Evolutionary conservation across 225 moss, liverwort and hornwort species (phyloP).

Genomic region (Bryoerythrophyllum caledonicum): DNA sequence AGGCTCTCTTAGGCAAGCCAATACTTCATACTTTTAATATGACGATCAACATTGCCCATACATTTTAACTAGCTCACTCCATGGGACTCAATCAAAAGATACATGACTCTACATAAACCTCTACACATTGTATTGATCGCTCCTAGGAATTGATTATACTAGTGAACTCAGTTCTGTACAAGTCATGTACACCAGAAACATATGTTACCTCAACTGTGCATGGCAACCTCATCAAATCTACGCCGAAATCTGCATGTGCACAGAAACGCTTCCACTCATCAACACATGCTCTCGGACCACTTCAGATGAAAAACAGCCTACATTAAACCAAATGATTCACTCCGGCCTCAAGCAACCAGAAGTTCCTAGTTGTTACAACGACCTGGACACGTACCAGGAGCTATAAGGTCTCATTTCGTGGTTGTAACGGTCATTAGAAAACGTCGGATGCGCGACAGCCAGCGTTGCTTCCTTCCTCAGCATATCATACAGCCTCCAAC

Average conservation of each 20-base stretch:
- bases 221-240: conserved; percentile 5
- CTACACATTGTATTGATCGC: too few relatives aligned
- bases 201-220: not conserved
- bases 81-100: not conserved
- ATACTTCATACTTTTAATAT: too few relatives aligned
- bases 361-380: too few relatives aligned
- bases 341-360: too few relatives aligned
- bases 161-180: conserved; percentile 35
- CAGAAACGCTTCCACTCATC: too few relatives aligned
- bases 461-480: conserved; percentile 27
- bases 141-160: too few relatives aligned
- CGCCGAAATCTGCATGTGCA: not conserved
- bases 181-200: conserved; percentile 17
- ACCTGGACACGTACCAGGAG: conserved; percentile 24
- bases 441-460: conserved; percentile 17
- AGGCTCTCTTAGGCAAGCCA: not conserved
- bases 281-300: too few relatives aligned
- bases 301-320: too few relatives aligned
- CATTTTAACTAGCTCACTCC: too few relatives aligned
- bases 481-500: conserved; percentile 18
- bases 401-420: conserved; percentile 23
- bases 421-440: not conserved
- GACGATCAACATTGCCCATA: too few relatives aligned
- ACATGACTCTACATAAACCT: not conserved
- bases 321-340: too few relatives aligned